A percentile compares a stretch with the other conserved stretches of the same genome.
These are phyloP conservation scores for Madurella mycetomatis DNA, from an alignment of 2,329 filamentous ascomycete species.

Conservation along the genomic window DNA sequence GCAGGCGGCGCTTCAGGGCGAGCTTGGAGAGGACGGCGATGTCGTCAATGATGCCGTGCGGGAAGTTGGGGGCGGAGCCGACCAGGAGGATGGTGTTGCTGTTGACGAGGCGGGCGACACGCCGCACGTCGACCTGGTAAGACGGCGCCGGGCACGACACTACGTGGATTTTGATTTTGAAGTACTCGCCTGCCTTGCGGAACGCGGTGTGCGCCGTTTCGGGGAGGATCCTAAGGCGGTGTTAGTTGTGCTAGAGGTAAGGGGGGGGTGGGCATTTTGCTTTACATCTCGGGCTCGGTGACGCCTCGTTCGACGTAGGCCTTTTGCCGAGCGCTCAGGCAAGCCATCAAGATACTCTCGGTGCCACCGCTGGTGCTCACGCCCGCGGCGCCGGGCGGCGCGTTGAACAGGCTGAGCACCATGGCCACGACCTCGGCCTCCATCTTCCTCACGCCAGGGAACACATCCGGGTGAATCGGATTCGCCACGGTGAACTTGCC, in stretches of 20 bases:
- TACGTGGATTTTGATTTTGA: constrained; percentile 90
- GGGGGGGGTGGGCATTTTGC: not conserved
- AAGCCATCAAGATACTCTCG: constrained; percentile 95
- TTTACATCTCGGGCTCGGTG: constrained; percentile 89
- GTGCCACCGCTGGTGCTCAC: constrained; percentile 91
- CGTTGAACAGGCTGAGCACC: constrained; percentile 86
- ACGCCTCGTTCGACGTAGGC: constrained; percentile 80
- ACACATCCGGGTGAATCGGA: constrained; percentile 96
- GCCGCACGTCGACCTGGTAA: constrained; percentile 77
- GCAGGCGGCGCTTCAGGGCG: constrained; percentile 72
- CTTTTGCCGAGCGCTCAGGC: constrained; percentile 83
- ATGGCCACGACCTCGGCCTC: constrained; percentile 97
- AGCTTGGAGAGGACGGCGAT: constrained; percentile 80
- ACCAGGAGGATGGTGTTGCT: constrained; percentile 91
- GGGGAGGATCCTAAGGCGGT: constrained; percentile 69
- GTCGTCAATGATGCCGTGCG: constrained; percentile 96
- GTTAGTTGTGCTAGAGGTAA: constrained; percentile 16
- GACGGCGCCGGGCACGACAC: constrained; percentile 79
- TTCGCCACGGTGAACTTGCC: constrained; percentile 92
- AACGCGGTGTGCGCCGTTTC: constrained; percentile 95
- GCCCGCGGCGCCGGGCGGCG: constrained; percentile 77
- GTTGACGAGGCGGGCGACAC: constrained; percentile 82
- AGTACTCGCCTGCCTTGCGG: constrained; percentile 91
- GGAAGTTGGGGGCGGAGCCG: constrained; percentile 94
- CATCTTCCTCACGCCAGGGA: constrained; percentile 98